Evolutionary conservation across 257 asterid species (phyloP), one percentile per base, ranked within the genome.

Genomic region (Solanum gandarillasii): DNA sequence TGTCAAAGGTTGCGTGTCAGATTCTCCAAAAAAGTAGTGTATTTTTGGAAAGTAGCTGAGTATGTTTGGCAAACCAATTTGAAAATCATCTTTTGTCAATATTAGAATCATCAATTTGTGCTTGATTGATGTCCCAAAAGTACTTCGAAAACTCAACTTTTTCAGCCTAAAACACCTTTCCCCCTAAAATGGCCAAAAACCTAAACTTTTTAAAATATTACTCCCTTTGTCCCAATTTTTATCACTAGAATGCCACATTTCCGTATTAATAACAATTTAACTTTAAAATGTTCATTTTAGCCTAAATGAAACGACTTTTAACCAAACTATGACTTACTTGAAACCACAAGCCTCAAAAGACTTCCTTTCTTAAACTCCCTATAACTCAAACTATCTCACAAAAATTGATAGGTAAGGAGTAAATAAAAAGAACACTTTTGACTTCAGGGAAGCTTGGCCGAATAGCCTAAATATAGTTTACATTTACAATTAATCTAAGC

Each of bases 1-100:
- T 18, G 11, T 55, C 65, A 55, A 55, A 55, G 62, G 0, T 0
- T 2, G 10, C 1, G 5, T 55, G 10, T 18, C 11, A 0, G 0
- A 55, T 55, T 55, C 65, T 0, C n/a, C 65, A 18, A 18, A 18
- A 18, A 55, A 55, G n/a, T 55, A 55, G 65, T 20, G 65, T 55
- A 16, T 43, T 1, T 18, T 20, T 55, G 0, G n/a, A 55, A 55
- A 55, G 65, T 55, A 55, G 65, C 25, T 7, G 65, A 55, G 65
- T 55, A 55, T 55, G 65, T 55, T 55, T 55, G 25, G 10, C n/a
- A 55, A 48, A 55, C 65, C 65, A 55, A 55, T 20, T 20, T 55
- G 65, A 55, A 55, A 55, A 55, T 0, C 25, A 55, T 3, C 25
- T 55, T 20, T 55, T 18, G 62, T 52, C 62, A 55, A 55, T 55